These are phyloP conservation scores for Vararia minispora DNA, from an alignment of 768 basidiomycete species.

Conservation along the genomic window DNA sequence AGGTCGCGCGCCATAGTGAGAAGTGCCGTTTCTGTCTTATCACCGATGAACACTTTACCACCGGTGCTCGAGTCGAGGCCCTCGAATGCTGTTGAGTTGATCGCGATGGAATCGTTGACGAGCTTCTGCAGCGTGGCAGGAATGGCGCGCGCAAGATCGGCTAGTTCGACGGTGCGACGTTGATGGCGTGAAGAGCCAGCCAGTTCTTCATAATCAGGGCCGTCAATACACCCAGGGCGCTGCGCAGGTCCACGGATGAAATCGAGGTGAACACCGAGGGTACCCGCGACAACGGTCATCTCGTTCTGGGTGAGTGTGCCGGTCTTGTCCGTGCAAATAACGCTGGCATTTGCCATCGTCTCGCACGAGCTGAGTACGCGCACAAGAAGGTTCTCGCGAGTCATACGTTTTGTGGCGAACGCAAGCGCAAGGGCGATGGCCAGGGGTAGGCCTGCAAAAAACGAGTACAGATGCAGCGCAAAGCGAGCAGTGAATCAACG, in stretches of 20 bases:
- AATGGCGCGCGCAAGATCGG: constrained; percentile 51
- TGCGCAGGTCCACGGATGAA: constrained; percentile 78
- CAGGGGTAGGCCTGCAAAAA: constrained; percentile 61
- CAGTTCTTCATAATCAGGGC: constrained; percentile 33
- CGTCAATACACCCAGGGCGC: constrained; percentile 63
- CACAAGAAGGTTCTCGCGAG: constrained; percentile 84
- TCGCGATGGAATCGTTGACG: constrained; percentile 75
- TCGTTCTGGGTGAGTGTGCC: constrained; percentile 90
- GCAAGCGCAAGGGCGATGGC: constrained; percentile 92
- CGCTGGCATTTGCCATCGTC: constrained; percentile 95
- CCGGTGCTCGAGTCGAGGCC: constrained; percentile 54
- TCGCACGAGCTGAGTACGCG: constrained; percentile 94
- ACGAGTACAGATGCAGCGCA: constrained; percentile 5
- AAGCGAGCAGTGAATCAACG: constrained; percentile 11
- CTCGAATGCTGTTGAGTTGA: constrained; percentile 93
- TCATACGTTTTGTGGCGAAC: constrained; percentile 97
- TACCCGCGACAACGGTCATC: constrained; percentile 94
- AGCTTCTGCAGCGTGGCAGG: constrained; percentile 46
- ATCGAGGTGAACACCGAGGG: constrained; percentile 85
- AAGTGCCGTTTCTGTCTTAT: constrained; percentile 91
- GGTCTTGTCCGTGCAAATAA: too few species aligned
- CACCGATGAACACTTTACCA: constrained; percentile 62
- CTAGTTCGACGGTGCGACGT: constrained; percentile 83
- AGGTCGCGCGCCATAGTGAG: constrained; percentile 74
- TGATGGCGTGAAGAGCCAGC: constrained; percentile 33